These are phyloP conservation scores for Rugonectria rugulosa DNA, from an alignment of 2,329 filamentous ascomycete genomes.

Conservation along the genomic window DNA sequence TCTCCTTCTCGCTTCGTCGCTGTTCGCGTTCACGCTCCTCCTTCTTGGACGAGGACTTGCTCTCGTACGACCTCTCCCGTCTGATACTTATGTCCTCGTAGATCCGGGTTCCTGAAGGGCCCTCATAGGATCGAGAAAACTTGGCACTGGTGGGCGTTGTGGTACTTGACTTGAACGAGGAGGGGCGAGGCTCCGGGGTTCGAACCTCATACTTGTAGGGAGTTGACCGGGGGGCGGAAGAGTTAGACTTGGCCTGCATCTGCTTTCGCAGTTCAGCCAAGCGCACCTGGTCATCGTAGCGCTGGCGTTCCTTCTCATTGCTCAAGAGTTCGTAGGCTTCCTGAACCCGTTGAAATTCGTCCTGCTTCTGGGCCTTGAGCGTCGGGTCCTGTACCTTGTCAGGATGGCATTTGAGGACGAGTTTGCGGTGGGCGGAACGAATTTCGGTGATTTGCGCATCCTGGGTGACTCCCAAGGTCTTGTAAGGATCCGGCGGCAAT, in stretches of 20 bases:
- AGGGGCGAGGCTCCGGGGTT: conserved; percentile 57
- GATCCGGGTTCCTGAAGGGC: conserved; percentile 41
- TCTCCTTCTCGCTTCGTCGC: conserved; percentile 26
- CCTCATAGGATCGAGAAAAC: conserved; percentile 39
- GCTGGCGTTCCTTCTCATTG: conserved; percentile 74
- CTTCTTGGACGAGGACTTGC: conserved; percentile 52
- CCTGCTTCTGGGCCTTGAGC: conserved; percentile 78
- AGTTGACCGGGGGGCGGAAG: conserved; percentile 54
- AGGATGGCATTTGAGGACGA: conserved; percentile 87
- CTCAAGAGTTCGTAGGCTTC: conserved; percentile 91
- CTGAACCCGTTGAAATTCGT: conserved; percentile 92
- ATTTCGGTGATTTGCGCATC: conserved; percentile 76
- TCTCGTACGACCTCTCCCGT: conserved; percentile 57
- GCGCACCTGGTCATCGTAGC: conserved; percentile 80
- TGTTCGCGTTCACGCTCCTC: conserved; percentile 30
- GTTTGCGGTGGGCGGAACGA: conserved; percentile 81
- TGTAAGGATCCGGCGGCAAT: conserved; percentile 78
- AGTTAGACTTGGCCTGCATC: conserved; percentile 52
- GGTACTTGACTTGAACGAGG: conserved; percentile 48
- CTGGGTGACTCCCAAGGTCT: conserved; percentile 74
- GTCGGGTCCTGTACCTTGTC: conserved; percentile 86
- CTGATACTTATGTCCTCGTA: conserved; percentile 58
- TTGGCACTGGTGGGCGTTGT: conserved; percentile 45
- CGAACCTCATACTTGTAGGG: conserved; percentile 55
- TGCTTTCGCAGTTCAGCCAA: conserved; percentile 71